These are phyloP conservation scores for Botrytis sinoallii DNA, from an alignment of 2,329 filamentous ascomycete species.

Conservation along the genomic window DNA sequence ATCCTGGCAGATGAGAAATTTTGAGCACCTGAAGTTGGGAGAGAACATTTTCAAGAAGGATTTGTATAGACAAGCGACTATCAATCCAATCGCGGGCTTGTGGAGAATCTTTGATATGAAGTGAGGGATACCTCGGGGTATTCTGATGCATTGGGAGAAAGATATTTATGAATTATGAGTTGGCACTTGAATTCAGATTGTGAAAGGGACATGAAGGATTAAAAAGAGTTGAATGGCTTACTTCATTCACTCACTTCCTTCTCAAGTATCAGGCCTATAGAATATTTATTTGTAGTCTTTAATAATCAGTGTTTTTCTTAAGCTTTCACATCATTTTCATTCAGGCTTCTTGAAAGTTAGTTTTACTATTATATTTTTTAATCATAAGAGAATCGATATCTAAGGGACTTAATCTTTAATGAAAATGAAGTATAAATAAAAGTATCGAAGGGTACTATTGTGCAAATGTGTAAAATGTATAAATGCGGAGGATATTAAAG, in stretches of 20 bases:
- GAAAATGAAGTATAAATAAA: no score
- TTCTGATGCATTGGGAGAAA: no score
- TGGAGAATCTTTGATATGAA: slow-evolving; percentile 26
- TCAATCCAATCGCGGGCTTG: slow-evolving; percentile 21
- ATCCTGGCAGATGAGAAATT: slow-evolving; percentile 21
- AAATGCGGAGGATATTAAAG: no score
- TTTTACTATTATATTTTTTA: no score
- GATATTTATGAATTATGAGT: not conserved
- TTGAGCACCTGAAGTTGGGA: slow-evolving; percentile 21
- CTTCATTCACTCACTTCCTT: not conserved
- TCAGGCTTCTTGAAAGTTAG: not conserved
- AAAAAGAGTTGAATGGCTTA: not conserved
- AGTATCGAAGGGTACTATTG: no score
- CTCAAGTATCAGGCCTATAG: not conserved
- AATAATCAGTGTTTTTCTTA: not conserved
- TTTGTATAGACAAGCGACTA: slow-evolving; percentile 20
- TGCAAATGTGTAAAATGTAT: no score
- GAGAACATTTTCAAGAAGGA: slow-evolving; percentile 25
- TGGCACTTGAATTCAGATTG: not conserved
- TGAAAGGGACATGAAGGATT: no score
- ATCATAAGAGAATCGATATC: no score
- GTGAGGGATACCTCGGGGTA: not conserved
- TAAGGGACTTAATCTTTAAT: no score
- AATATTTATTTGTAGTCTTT: not conserved
- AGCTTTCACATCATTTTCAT: not conserved